Conservation (phyloP, 2,329 filamentous ascomycete genomes). For the Didymella segeticola region DNA sequence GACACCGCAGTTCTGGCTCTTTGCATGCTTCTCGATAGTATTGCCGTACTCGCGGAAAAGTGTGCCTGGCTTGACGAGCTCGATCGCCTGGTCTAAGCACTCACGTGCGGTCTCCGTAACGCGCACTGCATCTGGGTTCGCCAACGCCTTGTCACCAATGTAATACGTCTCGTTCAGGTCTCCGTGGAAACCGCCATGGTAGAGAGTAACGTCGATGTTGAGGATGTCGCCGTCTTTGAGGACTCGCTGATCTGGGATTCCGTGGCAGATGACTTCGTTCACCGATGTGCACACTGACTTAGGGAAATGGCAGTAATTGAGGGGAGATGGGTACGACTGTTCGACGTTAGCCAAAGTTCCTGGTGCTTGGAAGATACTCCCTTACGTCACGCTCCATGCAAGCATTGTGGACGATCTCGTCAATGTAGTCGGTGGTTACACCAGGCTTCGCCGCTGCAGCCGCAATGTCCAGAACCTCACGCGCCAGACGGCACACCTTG, state of each 20-base stretch:
- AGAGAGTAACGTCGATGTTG: slow-evolving; percentile 95
- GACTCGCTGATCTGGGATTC: slow-evolving; percentile 89
- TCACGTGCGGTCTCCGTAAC: slow-evolving; percentile 91
- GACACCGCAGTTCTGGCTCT: slow-evolving; percentile 82
- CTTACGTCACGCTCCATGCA: slow-evolving; percentile 90
- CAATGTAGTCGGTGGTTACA: slow-evolving; percentile 93
- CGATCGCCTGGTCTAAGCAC: slow-evolving; percentile 88
- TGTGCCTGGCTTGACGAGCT: slow-evolving; percentile 89
- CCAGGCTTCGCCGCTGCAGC: slow-evolving; percentile 85
- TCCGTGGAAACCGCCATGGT: slow-evolving; percentile 93
- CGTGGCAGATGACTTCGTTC: slow-evolving; percentile 98
- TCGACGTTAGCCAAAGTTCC: slow-evolving; percentile 22
- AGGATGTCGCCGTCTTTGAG: slow-evolving; percentile 93
- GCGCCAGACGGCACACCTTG: slow-evolving; percentile 83
- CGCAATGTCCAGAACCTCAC: slow-evolving; percentile 92
- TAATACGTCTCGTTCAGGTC: slow-evolving; percentile 99
- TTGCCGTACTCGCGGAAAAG: slow-evolving; percentile 93
- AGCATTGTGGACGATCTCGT: slow-evolving; percentile 93
- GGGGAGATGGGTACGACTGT: slow-evolving; percentile 89
- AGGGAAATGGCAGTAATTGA: slow-evolving; percentile 96
- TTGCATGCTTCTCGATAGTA: slow-evolving; percentile 93
- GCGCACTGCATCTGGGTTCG: slow-evolving; percentile 84
- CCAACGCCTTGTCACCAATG: slow-evolving; percentile 84
- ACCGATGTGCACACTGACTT: slow-evolving; percentile 97
- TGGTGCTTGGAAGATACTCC: slow-evolving; percentile 1